Evolutionary conservation across 1,284 basidiomycete genomes (phyloP).

Genomic region (Malassezia restricta): DNA sequence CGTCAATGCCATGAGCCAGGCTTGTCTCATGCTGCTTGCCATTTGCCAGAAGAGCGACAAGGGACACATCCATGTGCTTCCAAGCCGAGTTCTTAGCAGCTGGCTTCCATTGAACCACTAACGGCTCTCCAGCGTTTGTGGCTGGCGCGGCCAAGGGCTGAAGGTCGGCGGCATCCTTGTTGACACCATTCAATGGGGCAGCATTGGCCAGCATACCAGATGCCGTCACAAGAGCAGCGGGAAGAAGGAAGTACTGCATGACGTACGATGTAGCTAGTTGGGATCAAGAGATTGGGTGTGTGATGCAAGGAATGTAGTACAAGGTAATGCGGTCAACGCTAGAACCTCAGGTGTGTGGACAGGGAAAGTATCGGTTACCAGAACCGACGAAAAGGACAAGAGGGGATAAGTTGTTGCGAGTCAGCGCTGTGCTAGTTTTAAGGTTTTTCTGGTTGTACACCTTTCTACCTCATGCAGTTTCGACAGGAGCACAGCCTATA

Average conservation of each 20-base stretch:
- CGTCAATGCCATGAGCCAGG: slow-evolving; percentile 10
- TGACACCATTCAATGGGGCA: slow-evolving; percentile 2
- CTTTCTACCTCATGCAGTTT: neutral
- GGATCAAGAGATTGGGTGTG: neutral
- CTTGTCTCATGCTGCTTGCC: slow-evolving; percentile 7
- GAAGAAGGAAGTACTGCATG: slow-evolving; percentile 17
- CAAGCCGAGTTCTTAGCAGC: slow-evolving; percentile 9
- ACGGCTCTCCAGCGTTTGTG: slow-evolving; percentile 4
- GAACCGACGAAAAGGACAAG: slow-evolving; percentile 8
- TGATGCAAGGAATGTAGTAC: neutral
- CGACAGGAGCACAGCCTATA: neutral
- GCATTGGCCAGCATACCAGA: slow-evolving; percentile 12
- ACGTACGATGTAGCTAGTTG: neutral
- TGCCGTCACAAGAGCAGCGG: slow-evolving; percentile 12
- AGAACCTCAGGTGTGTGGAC: neutral
- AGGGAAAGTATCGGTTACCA: slow-evolving; percentile 11
- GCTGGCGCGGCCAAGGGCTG: slow-evolving; percentile 10
- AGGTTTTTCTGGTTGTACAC: neutral
- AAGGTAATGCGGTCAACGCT: slow-evolving; percentile 14
- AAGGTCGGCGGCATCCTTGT: neutral
- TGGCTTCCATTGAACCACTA: slow-evolving; percentile 13
- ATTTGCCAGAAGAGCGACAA: slow-evolving; percentile 1
- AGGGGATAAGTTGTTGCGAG: neutral
- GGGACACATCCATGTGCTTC: slow-evolving; percentile 17
- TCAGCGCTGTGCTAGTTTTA: neutral